These are phyloP conservation scores for Zygoascus tannicola DNA, from an alignment of 805 yeast species.

Conservation along the genomic window DNA sequence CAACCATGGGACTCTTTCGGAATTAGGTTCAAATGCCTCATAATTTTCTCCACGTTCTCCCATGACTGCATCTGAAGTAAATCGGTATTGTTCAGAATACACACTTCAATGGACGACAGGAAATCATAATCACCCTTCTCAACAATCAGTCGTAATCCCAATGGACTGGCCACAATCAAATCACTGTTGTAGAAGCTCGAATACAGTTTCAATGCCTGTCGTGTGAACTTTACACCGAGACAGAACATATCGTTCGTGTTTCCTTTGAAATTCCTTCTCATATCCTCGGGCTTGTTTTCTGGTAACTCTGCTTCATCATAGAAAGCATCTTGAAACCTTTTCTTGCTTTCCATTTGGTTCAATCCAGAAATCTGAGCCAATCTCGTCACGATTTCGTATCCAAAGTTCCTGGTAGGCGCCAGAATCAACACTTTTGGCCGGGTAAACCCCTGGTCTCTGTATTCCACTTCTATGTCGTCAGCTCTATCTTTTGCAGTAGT, in stretches of 20 bases:
- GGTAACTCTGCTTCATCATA: conserved; percentile 41
- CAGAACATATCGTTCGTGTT: conserved; percentile 88
- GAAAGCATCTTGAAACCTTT: conserved; percentile 66
- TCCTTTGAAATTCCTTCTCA: conserved; percentile 70
- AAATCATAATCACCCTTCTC: conserved; percentile 75
- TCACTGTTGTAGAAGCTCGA: conserved; percentile 80
- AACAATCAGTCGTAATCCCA: conserved; percentile 73
- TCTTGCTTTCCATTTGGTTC: conserved; percentile 71
- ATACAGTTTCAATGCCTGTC: conserved; percentile 77
- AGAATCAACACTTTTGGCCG: conserved; percentile 80
- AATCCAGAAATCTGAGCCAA: conserved; percentile 55
- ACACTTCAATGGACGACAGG: conserved; percentile 76
- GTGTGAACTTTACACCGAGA: conserved; percentile 80
- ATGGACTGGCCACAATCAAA: conserved; percentile 81
- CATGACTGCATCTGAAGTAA: conserved; percentile 88
- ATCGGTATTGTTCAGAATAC: conserved; percentile 74
- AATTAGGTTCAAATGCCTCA: conserved; percentile 60
- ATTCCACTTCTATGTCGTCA: conserved; percentile 46
- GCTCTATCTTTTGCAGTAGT: conserved; percentile 21
- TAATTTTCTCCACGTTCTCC: conserved; percentile 65
- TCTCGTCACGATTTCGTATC: conserved; percentile 56
- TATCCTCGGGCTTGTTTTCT: conserved; percentile 69
- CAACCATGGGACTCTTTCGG: conserved; percentile 75
- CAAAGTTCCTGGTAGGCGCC: conserved; percentile 74
- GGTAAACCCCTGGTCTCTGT: conserved; percentile 90